phyloP scores from a whole-genome alignment of 345 rosid species.

The Camelina laxa region DNA sequence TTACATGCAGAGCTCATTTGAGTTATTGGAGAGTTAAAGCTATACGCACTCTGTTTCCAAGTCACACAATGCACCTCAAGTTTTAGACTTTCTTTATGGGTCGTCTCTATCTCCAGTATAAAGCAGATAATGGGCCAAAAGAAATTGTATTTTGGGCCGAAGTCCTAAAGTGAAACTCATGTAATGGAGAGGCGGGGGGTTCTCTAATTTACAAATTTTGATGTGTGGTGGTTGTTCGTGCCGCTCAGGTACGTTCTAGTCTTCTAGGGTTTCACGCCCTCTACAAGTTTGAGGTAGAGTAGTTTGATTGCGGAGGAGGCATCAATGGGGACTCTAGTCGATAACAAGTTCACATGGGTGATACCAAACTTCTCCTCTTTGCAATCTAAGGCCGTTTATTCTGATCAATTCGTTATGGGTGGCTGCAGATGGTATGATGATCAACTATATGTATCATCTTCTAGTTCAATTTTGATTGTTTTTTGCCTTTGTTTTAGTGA shows the following conservation, averaged over 20 bases:
- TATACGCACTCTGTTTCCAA: too few species aligned
- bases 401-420: constrained; percentile 1
- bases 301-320: too few species aligned
- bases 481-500: not conserved
- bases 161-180: not conserved
- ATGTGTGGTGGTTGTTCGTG: not conserved
- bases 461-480: not conserved
- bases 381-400: not conserved
- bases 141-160: not conserved
- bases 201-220: not conserved
- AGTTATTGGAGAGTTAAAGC: too few species aligned
- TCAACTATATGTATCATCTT: not conserved
- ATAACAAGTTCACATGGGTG: constrained; percentile 20
- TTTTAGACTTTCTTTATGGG: too few species aligned
- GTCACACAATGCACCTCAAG: too few species aligned
- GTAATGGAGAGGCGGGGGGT: not conserved
- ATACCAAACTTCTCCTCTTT: not conserved
- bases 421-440: constrained; percentile 10
- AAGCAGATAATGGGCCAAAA: not conserved
- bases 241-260: not conserved
- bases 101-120: too few species aligned
- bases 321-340: not conserved
- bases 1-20: constrained; percentile 9
- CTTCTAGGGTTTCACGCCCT: not conserved
- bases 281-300: not conserved